Evolutionary conservation across 1,284 basidiomycete genomes (phyloP).

Genomic region (Anthracocystis panici-leucophaei): DNA sequence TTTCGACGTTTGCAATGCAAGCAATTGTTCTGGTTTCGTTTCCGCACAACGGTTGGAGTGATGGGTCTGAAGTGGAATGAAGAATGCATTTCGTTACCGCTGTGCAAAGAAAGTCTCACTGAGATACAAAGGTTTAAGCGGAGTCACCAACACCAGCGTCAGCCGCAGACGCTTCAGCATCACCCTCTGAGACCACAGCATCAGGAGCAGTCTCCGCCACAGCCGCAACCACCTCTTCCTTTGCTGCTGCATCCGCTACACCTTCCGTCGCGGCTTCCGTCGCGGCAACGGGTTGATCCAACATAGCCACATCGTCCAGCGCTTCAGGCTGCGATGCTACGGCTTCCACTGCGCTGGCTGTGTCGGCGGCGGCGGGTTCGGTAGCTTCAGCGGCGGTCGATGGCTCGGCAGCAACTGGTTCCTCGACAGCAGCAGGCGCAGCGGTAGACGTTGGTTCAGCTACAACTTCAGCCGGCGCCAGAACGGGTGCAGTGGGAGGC

Average conservation of each 20-base stretch:
- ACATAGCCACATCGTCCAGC: conserved; percentile 12
- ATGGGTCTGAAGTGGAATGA: no score
- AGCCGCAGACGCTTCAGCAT: not conserved
- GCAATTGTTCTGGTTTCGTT: conserved; percentile 4
- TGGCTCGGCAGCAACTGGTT: not conserved
- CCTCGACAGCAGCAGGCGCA: not conserved
- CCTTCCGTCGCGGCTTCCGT: not conserved
- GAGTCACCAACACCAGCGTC: not conserved
- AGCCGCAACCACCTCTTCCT: conserved; percentile 4
- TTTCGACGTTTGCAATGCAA: not conserved
- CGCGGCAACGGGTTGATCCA: conserved; percentile 5
- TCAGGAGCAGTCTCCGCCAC: conserved; percentile 7
- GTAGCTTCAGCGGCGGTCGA: conserved; percentile 5
- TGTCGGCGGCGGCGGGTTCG: conserved; percentile 7
- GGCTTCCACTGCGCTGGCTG: conserved; percentile 10
- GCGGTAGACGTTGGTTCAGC: conserved; percentile 17
- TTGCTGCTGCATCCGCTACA: not conserved
- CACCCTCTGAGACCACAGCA: not conserved
- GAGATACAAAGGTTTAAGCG: not conserved
- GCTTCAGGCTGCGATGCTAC: conserved; percentile 7
- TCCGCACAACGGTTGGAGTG: no score
- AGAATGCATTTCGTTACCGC: no score
- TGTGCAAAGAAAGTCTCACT: no score
- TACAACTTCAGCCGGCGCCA: conserved; percentile 22
- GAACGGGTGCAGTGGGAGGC: conserved; percentile 19